A percentile compares a stretch with the other conserved stretches of the same genome.
phyloP scores from a whole-genome alignment of 768 basidiomycete species.

The Leccinum variicolor region DNA sequence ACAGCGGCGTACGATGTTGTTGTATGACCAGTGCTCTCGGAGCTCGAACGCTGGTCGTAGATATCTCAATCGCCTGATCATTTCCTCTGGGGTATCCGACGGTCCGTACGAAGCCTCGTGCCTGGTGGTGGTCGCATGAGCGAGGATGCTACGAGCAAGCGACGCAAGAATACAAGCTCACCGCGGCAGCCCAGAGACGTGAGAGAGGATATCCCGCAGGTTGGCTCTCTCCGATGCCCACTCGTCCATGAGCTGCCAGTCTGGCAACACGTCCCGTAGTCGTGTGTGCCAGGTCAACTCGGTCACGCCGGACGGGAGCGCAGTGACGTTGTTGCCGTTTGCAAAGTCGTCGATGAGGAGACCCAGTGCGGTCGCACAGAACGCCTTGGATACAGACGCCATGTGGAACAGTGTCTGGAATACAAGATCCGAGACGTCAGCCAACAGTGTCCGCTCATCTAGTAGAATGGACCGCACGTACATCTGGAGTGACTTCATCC shows the following conservation, averaged over 20 bases:
- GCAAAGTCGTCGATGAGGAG: constrained; percentile 43
- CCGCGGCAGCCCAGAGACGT: constrained; percentile 40
- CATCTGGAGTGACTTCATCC: constrained; percentile 31
- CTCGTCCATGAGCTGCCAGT: constrained; percentile 39
- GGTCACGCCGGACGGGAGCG: constrained; percentile 29
- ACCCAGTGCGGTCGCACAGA: constrained; percentile 37
- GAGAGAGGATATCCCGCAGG: constrained; percentile 38
- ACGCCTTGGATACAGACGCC: constrained; percentile 39
- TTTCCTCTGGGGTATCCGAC: constrained; percentile 24
- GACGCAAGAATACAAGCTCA: constrained; percentile 3
- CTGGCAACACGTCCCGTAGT: constrained; percentile 33
- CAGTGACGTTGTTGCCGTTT: constrained; percentile 32
- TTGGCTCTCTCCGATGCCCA: constrained; percentile 38
- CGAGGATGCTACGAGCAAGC: not conserved
- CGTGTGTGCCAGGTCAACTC: constrained; percentile 37
- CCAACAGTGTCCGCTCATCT: not conserved
- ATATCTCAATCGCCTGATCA: constrained; percentile 26
- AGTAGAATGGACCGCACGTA: constrained; percentile 8
- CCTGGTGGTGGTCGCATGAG: constrained; percentile 13
- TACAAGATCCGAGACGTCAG: not conserved
- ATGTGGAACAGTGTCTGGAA: constrained; percentile 35
- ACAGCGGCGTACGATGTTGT: constrained; percentile 30
- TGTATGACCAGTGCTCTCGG: constrained; percentile 37
- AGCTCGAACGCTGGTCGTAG: constrained; percentile 34
- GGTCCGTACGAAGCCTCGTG: constrained; percentile 34